Evolutionary conservation across 306 rosid species (phyloP).

Genomic region (Fragaria iinumae): DNA sequence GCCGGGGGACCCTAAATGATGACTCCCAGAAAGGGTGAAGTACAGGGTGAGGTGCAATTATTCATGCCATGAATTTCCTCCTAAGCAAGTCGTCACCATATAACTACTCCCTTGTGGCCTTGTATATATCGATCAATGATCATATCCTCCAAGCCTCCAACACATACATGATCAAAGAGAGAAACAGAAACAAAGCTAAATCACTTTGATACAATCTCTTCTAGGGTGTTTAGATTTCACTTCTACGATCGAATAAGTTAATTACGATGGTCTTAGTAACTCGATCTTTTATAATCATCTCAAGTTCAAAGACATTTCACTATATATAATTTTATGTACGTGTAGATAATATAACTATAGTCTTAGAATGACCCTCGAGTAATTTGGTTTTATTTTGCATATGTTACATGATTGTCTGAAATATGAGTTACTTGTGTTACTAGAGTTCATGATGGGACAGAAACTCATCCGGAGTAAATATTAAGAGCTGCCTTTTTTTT

Average conservation of each 20-base stretch:
- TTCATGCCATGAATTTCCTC: conserved; percentile 65
- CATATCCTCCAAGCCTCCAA: not conserved
- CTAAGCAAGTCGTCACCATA: conserved; percentile 20
- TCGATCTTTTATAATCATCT: not conserved
- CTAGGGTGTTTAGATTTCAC: not conserved
- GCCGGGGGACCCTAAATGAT: conserved; percentile 48
- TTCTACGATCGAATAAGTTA: not conserved
- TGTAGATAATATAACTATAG: too few species aligned
- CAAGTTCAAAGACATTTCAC: not conserved
- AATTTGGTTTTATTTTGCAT: not conserved
- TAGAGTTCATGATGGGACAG: too few species aligned
- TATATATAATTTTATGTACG: too few species aligned
- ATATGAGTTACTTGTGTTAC: too few species aligned
- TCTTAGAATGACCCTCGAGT: too few species aligned
- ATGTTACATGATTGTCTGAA: too few species aligned
- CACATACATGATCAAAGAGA: not conserved
- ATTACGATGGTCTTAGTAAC: not conserved
- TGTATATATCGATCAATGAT: not conserved
- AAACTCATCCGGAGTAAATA: not conserved
- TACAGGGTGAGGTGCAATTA: conserved; percentile 66
- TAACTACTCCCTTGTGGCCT: not conserved
- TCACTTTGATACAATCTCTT: not conserved
- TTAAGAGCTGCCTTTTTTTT: conserved; percentile 2
- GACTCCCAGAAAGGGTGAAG: conserved; percentile 49
- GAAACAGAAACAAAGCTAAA: not conserved